These are phyloP conservation scores for Onygenales sp. DNA, from an alignment of 2,329 filamentous ascomycete species.

Conservation along the genomic window DNA sequence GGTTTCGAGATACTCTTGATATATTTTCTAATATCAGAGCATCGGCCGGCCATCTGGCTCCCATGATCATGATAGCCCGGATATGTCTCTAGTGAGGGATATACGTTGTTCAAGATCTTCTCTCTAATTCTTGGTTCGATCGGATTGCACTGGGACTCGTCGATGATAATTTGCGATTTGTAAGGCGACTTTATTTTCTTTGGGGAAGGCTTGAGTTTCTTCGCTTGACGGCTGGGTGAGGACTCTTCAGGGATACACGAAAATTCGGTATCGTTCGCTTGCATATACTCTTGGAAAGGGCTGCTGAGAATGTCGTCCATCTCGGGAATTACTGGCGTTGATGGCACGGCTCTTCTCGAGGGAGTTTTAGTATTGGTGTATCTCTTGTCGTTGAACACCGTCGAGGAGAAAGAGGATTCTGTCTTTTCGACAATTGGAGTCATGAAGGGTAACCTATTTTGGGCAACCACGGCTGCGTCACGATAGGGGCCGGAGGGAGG, in stretches of 20 bases:
- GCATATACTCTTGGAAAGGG: constrained; percentile 59
- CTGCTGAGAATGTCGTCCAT: constrained; percentile 52
- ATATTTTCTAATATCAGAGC: constrained; percentile 71
- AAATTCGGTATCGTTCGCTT: constrained; percentile 40
- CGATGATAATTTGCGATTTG: constrained; percentile 57
- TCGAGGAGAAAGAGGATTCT: constrained; percentile 68
- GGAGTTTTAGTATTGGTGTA: constrained; percentile 66
- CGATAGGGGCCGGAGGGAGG: constrained; percentile 70
- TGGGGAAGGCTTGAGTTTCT: constrained; percentile 24
- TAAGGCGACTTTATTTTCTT: constrained; percentile 9
- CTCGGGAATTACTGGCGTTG: constrained; percentile 22
- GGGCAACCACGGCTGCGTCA: constrained; percentile 68
- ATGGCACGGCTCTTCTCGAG: constrained; percentile 44
- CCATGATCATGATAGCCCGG: constrained; percentile 70
- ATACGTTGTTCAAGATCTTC: constrained; percentile 63
- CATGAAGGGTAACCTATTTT: constrained; percentile 94
- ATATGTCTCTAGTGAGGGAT: constrained; percentile 65
- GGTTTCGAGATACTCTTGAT: constrained; percentile 55
- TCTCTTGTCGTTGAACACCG: constrained; percentile 47
- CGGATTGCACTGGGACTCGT: constrained; percentile 79
- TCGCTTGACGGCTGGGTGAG: constrained; percentile 27
- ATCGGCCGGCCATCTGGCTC: constrained; percentile 53
- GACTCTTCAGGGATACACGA: constrained; percentile 21
- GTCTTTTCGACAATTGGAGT: constrained; percentile 96
- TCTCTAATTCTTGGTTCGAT: constrained; percentile 66